These are phyloP conservation scores for Saturnispora gosingensis DNA, from an alignment of 805 yeast genomes.

Conservation along the genomic window DNA sequence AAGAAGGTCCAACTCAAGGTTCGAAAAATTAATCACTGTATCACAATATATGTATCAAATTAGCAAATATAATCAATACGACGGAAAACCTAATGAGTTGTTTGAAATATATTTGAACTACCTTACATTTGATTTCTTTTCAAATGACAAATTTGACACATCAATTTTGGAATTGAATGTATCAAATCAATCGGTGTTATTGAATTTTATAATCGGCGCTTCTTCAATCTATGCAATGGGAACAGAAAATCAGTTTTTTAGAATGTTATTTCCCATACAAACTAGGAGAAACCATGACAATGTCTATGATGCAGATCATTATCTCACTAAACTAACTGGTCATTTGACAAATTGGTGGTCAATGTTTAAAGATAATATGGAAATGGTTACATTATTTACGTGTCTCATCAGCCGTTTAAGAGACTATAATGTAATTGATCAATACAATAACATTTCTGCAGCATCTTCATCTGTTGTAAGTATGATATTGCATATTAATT, in stretches of 20 bases:
- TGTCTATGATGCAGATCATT: slow-evolving; percentile 9
- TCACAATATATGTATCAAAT: slow-evolving; percentile 29
- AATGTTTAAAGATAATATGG: slow-evolving; percentile 12
- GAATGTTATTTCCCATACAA: slow-evolving; percentile 12
- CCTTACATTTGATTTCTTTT: slow-evolving; percentile 33
- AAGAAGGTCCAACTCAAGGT: slow-evolving; percentile 12
- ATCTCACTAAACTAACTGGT: slow-evolving; percentile 12
- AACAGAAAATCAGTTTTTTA: slow-evolving; percentile 13
- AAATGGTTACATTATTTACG: slow-evolving; percentile 8
- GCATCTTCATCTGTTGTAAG: neutral
- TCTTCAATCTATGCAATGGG: slow-evolving; percentile 24
- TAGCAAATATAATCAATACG: slow-evolving; percentile 24
- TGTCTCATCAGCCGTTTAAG: slow-evolving; percentile 2
- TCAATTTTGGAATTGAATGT: slow-evolving; percentile 17
- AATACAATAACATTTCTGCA: neutral
- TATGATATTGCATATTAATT: slow-evolving; percentile 8
- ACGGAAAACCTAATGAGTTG: slow-evolving; percentile 13
- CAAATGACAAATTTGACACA: slow-evolving; percentile 27
- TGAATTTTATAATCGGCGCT: slow-evolving; percentile 36
- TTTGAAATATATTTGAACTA: slow-evolving; percentile 36
- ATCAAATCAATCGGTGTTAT: slow-evolving; percentile 26
- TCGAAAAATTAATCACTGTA: slow-evolving; percentile 16
- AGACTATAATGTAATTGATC: slow-evolving; percentile 3
- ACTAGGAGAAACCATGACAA: neutral
- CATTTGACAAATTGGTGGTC: neutral